Conservation (phyloP, 164 flowering plant species). For the Kalanchoe fedtschenkoi region DNA sequence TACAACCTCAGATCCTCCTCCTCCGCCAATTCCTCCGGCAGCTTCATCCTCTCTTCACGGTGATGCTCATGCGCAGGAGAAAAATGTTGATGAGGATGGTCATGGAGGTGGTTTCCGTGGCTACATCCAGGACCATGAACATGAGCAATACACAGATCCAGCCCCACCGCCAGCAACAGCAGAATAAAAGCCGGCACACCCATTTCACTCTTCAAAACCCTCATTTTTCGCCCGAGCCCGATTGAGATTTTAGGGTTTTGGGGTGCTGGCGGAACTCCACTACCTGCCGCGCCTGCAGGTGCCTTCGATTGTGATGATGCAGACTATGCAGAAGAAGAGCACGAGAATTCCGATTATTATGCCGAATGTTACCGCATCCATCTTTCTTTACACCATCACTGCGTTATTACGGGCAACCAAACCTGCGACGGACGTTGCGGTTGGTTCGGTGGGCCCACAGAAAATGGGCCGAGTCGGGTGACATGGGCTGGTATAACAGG, state of each 20-base stretch:
- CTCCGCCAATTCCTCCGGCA: constrained; percentile 7
- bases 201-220: neutral
- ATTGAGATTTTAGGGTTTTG: neutral
- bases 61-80: constrained; percentile 12
- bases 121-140: constrained; percentile 34
- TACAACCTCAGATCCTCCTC: constrained; percentile 1
- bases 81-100: constrained; percentile 14
- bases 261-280: neutral
- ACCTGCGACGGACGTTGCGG: no score
- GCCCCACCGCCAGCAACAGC: constrained; percentile 9
- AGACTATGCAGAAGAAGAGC: constrained; percentile 46
- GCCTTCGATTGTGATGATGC: constrained; percentile 64
- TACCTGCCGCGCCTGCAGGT: constrained; percentile 56
- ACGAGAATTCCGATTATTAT: constrained; percentile 56
- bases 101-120: constrained; percentile 25
- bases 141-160: constrained; percentile 19
- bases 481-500: no score
- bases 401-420: no score
- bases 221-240: constrained; percentile 11
- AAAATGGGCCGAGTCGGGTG: no score
- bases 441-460: neutral
- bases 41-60: neutral
- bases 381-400: constrained; percentile 8
- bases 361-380: constrained; percentile 75
- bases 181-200: constrained; percentile 7